Percentiles rank a stretch among this genome's conserved stretches.
phyloP scores from a whole-genome alignment of 495 filamentous ascomycete species.

The Thermochaetoides thermophila region DNA sequence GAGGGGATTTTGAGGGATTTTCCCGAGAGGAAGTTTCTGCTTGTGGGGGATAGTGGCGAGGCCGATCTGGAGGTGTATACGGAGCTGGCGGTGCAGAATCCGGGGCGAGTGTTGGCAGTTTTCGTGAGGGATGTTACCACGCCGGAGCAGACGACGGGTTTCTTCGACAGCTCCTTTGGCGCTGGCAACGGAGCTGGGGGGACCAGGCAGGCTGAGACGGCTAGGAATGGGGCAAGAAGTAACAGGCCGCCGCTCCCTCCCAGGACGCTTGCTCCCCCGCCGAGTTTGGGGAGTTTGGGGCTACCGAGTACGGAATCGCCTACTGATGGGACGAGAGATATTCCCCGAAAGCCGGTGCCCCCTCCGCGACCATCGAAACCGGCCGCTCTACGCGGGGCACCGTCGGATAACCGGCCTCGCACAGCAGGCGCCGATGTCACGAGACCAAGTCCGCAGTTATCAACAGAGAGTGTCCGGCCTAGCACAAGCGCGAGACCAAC shows the following conservation, averaged over 20 bases:
- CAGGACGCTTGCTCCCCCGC: conserved; percentile 15
- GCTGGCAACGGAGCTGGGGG: conserved; percentile 10
- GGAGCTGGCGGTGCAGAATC: conserved; percentile 72
- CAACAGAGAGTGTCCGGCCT: no score
- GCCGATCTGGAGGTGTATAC: conserved; percentile 96
- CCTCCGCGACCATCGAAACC: conserved; percentile 56
- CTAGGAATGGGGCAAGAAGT: no score
- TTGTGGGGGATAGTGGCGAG: conserved; percentile 91
- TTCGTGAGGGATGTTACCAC: conserved; percentile 95
- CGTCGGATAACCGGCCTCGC: conserved; percentile 6
- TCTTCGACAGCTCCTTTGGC: conserved; percentile 59
- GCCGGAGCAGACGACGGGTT: conserved; percentile 42
- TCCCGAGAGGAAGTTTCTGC: conserved; percentile 72
- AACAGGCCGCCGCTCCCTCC: conserved; percentile 22
- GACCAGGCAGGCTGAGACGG: no score
- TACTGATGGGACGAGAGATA: no score
- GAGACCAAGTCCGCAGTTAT: no score
- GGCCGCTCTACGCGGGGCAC: conserved; percentile 38
- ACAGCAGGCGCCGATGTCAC: no score
- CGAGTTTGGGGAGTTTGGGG: no score
- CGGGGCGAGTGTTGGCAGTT: conserved; percentile 60
- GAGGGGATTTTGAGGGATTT: conserved; percentile 82
- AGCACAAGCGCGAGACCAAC: no score
- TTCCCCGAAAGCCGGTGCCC: no score
- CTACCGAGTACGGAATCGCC: no score